Percentiles rank a stretch among this genome's conserved stretches.
Evolutionary conservation across 257 asterid species (phyloP).

Genomic region (Ehretia macrophylla): DNA sequence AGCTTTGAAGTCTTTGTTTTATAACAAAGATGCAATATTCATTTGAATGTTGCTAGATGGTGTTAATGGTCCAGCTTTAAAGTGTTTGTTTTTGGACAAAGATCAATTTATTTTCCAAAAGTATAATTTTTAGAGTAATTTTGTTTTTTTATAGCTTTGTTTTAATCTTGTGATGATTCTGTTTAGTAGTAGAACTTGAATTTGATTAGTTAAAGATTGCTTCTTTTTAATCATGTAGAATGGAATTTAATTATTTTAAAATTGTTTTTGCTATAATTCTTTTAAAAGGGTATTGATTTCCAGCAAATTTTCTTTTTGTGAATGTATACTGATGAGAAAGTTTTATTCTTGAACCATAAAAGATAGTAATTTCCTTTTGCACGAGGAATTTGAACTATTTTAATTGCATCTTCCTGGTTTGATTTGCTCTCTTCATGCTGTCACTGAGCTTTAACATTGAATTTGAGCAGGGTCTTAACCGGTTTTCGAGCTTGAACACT

Average conservation of each 20-base stretch:
- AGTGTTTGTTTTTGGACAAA: no score
- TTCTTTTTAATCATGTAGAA: no score
- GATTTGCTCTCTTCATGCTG: background rate
- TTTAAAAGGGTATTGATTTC: background rate
- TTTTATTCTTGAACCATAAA: background rate
- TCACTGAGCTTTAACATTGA: background rate
- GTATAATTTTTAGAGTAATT: no score
- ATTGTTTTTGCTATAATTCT: background rate
- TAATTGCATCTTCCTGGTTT: background rate
- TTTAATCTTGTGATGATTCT: background rate
- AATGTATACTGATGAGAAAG: background rate
- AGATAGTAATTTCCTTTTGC: background rate
- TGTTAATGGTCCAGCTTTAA: background rate
- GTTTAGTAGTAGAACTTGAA: background rate
- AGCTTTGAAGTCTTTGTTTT: no score
- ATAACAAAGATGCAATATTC: no score
- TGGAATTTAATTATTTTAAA: background rate
- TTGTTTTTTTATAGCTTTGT: background rate
- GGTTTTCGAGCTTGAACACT: constrained; percentile 22
- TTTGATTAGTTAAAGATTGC: background rate
- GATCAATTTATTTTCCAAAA: no score
- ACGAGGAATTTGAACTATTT: background rate
- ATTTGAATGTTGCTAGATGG: background rate
- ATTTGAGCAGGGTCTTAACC: constrained; percentile 21
- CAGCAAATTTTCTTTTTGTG: background rate